Evolutionary conservation across 1,284 basidiomycete genomes (phyloP).

Genomic region (Leccinum cinnamomeum): DNA sequence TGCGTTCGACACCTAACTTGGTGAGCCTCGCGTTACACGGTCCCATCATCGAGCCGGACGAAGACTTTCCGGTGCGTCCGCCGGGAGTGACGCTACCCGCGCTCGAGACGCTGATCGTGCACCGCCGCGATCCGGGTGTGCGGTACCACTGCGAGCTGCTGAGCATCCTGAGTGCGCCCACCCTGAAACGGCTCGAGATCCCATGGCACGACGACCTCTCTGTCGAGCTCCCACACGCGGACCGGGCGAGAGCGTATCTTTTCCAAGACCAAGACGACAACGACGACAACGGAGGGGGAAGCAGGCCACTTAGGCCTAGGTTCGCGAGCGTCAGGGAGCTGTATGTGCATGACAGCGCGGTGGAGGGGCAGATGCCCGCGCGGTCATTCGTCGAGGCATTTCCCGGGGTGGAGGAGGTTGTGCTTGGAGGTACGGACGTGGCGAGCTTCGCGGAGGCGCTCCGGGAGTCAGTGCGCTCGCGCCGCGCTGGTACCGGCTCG

Average conservation of each 20-base stretch:
- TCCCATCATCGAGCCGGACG: constrained; percentile 19
- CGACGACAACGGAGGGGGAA: background rate
- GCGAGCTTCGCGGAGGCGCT: constrained; percentile 16
- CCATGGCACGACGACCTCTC: constrained; percentile 25
- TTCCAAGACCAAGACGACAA: constrained; percentile 11
- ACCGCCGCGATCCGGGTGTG: constrained; percentile 16
- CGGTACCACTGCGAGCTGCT: constrained; percentile 25
- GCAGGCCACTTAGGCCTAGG: background rate
- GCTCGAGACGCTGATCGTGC: constrained; percentile 20
- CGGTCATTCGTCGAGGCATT: constrained; percentile 23
- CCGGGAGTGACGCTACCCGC: constrained; percentile 5
- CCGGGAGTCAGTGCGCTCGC: constrained; percentile 10
- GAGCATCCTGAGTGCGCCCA: constrained; percentile 13
- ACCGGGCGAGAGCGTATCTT: constrained; percentile 17
- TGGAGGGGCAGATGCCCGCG: constrained; percentile 17
- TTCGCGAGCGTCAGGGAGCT: constrained; percentile 19
- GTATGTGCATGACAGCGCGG: constrained; percentile 20
- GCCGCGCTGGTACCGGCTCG: background rate
- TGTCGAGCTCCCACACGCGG: constrained; percentile 3
- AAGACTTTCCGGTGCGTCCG: constrained; percentile 11
- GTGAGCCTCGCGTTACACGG: constrained; percentile 21
- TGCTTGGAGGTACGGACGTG: constrained; percentile 20
- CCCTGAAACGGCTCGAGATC: constrained; percentile 22
- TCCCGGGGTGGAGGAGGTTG: constrained; percentile 18
- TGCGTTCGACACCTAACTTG: constrained; percentile 15